Evolutionary conservation across 805 yeast genomes (phyloP).

Genomic region (Dipodascus geniculatus): DNA sequence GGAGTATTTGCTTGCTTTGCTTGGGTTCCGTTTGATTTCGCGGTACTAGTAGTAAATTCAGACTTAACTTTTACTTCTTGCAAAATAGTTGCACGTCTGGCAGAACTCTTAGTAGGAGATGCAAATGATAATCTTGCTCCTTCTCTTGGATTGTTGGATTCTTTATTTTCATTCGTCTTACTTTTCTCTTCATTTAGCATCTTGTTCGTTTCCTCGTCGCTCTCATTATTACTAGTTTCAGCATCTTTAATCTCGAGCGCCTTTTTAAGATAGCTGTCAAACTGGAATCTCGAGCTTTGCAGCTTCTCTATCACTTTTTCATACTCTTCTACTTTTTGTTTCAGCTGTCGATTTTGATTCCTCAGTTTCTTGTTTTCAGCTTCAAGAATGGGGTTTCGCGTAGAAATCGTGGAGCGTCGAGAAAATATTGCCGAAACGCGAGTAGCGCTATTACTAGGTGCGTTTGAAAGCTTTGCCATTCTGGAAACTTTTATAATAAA

Average conservation of each 20-base stretch:
- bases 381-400: background rate
- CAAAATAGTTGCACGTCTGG: background rate
- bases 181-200: background rate
- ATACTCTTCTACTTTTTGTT: background rate
- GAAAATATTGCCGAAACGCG: background rate
- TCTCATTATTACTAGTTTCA: background rate
- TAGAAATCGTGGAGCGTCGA: background rate
- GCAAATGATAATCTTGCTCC: background rate
- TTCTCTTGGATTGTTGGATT: background rate
- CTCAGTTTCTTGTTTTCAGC: background rate
- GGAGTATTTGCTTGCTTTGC: background rate
- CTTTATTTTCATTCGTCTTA: background rate
- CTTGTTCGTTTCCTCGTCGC: conserved; percentile 4
- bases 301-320: background rate
- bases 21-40: background rate
- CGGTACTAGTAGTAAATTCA: background rate
- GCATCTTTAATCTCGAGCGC: background rate
- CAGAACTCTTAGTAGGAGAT: background rate
- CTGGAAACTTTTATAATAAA: background rate
- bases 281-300: background rate
- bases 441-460: background rate
- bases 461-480: background rate
- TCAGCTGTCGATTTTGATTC: background rate
- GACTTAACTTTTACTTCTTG: background rate
- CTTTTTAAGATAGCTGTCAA: background rate